Conservation (phyloP, 2,329 filamentous ascomycete genomes). For the Ramularia collo-cygni region DNA sequence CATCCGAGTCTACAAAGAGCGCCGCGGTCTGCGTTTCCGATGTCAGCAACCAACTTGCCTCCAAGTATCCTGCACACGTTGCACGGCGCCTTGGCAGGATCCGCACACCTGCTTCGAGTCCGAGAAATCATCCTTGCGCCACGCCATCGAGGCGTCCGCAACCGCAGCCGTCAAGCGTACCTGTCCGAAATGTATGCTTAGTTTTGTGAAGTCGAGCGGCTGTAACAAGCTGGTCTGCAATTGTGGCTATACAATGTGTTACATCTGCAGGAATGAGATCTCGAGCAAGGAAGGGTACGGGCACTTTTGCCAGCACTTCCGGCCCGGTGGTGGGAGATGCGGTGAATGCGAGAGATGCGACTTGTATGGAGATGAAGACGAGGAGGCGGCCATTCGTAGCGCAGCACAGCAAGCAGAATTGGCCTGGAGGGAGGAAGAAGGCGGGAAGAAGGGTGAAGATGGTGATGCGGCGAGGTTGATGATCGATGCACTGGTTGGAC, state of each 20-base stretch:
- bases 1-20: slow-evolving; percentile 60
- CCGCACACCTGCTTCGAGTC: slow-evolving; percentile 87
- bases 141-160: slow-evolving; percentile 86
- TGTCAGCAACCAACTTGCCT: slow-evolving; percentile 66
- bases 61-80: slow-evolving; percentile 71
- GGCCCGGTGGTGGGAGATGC: slow-evolving; percentile 70
- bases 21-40: slow-evolving; percentile 67
- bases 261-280: slow-evolving; percentile 68
- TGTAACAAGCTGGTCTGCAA: slow-evolving; percentile 97
- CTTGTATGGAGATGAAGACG: slow-evolving; percentile 44
- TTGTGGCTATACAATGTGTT: slow-evolving; percentile 97
- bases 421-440: slow-evolving; percentile 40
- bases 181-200: slow-evolving; percentile 83
- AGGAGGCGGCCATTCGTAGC: slow-evolving; percentile 35
- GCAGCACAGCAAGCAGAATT: slow-evolving; percentile 39
- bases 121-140: slow-evolving; percentile 71
- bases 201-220: slow-evolving; percentile 85
- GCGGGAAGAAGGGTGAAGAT: slow-evolving; percentile 2
- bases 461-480: slow-evolving; percentile 8
- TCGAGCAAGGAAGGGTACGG: slow-evolving; percentile 65
- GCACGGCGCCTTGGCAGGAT: slow-evolving; percentile 76
- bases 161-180: slow-evolving; percentile 91
- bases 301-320: slow-evolving; percentile 95
- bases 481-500: slow-evolving; percentile 16
- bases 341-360: slow-evolving; percentile 62